Evolutionary conservation across 371 early-diverging fungal species (phyloP).

Genomic region (Mortierella sp.): DNA sequence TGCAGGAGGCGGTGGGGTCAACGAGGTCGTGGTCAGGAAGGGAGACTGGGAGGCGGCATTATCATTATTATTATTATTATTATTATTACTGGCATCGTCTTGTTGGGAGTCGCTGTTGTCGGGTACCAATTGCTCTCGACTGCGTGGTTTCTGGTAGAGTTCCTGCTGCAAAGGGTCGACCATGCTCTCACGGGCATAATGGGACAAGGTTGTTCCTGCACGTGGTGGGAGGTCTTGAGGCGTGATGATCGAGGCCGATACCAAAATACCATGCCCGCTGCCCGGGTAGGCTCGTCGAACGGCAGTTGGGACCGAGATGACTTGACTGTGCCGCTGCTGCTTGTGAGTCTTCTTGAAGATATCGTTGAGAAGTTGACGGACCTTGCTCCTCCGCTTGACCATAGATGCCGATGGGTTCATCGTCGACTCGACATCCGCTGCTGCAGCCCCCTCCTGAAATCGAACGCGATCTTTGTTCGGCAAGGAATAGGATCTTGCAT

Average conservation of each 20-base stretch:
- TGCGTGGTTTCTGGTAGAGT: not conserved
- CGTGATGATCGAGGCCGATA: not conserved
- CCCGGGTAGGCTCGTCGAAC: conserved; percentile 10
- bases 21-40: conserved; percentile 7
- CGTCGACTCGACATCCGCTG: conserved; percentile 14
- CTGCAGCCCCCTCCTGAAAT: conserved; percentile 5
- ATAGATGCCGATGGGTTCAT: not conserved
- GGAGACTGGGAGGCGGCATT: conserved; percentile 10
- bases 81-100: not conserved
- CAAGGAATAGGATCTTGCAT: not conserved
- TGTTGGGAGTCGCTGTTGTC: not conserved
- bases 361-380: conserved; percentile 36
- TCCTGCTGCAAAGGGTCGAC: conserved; percentile 15
- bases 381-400: conserved; percentile 26
- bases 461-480: not conserved
- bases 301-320: not conserved
- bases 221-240: conserved; percentile 1
- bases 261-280: conserved; percentile 1
- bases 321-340: conserved; percentile 1
- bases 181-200: conserved; percentile 18
- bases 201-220: conserved; percentile 13
- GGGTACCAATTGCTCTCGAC: not conserved
- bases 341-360: conserved; percentile 28
- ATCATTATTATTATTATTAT: conserved; percentile 4
- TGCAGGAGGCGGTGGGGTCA: conserved; percentile 32